Conservation (phyloP, 2,329 filamentous ascomycete species). For the Dactylellina haptotyla region DNA sequence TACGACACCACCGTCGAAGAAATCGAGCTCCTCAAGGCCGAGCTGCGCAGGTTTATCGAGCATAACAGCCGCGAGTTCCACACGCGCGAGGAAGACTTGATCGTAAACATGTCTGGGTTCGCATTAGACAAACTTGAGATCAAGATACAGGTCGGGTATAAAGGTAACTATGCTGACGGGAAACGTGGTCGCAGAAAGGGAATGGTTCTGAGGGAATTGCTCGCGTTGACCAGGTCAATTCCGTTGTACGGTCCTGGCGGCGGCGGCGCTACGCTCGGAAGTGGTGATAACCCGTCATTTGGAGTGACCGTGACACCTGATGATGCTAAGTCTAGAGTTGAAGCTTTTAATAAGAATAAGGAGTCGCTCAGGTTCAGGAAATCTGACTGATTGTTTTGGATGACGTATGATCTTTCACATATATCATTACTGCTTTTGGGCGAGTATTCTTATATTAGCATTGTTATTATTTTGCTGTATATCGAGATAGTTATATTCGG, state of each 20-base stretch:
- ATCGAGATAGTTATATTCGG: no score
- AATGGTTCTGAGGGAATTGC: constrained; percentile 9
- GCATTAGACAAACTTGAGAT: constrained; percentile 89
- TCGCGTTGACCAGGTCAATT: constrained; percentile 14
- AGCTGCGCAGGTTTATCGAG: constrained; percentile 59
- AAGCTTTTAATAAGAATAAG: constrained; percentile 13
- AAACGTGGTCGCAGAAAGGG: constrained; percentile 8
- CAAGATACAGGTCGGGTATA: constrained; percentile 85
- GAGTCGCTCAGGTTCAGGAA: not conserved
- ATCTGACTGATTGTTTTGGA: no score
- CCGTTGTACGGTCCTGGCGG: constrained; percentile 14
- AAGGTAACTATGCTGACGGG: constrained; percentile 86
- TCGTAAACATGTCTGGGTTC: constrained; percentile 79
- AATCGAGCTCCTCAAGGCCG: constrained; percentile 58
- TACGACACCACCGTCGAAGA: constrained; percentile 59
- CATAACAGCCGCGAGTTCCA: constrained; percentile 61
- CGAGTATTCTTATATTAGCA: not conserved
- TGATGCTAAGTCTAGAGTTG: constrained; percentile 65
- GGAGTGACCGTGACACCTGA: constrained; percentile 71
- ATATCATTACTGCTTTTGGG: no score
- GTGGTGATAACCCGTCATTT: constrained; percentile 20
- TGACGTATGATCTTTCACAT: no score
- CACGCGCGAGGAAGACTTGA: constrained; percentile 75
- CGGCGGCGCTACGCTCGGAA: constrained; percentile 8
- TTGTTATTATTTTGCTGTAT: no score